Conservation (phyloP, 148 eudicot species). For the Vaccinium darrowii region DNA sequence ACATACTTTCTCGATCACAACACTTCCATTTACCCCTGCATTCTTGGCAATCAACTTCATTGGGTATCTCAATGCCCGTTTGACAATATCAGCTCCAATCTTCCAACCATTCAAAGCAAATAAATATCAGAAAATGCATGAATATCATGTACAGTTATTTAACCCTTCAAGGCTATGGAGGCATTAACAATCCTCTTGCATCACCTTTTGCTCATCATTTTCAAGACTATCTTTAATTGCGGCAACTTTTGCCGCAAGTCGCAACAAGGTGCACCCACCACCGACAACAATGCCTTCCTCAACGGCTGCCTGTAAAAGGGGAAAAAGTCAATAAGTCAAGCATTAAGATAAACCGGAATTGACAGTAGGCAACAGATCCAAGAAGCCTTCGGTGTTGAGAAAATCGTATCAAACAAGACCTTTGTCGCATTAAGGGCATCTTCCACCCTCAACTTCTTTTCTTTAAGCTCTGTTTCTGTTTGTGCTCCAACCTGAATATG, state of each 20-base stretch:
- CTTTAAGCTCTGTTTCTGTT: constrained; percentile 80
- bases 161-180: neutral
- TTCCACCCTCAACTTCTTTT: constrained; percentile 75
- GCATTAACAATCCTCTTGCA: neutral
- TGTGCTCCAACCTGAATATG: constrained; percentile 62
- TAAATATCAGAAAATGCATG: constrained; percentile 5
- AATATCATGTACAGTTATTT: neutral
- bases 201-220: constrained; percentile 62
- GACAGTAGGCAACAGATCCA: neutral
- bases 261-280: constrained; percentile 71
- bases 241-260: constrained; percentile 56
- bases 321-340: constrained; percentile 5
- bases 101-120: constrained; percentile 19
- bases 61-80: constrained; percentile 50
- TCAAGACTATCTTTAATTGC: constrained; percentile 52
- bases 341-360: neutral
- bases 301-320: constrained; percentile 59
- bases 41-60: constrained; percentile 65
- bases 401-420: constrained; percentile 23
- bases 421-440: constrained; percentile 78
- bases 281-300: constrained; percentile 81
- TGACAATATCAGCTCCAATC: constrained; percentile 53
- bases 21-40: constrained; percentile 65
- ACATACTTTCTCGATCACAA: constrained; percentile 57
- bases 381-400: neutral